Evolutionary conservation across 1,139 yeast species (phyloP), one percentile per base, ranked within the genome.

Genomic region (Nakaseomyces nivariensis): DNA sequence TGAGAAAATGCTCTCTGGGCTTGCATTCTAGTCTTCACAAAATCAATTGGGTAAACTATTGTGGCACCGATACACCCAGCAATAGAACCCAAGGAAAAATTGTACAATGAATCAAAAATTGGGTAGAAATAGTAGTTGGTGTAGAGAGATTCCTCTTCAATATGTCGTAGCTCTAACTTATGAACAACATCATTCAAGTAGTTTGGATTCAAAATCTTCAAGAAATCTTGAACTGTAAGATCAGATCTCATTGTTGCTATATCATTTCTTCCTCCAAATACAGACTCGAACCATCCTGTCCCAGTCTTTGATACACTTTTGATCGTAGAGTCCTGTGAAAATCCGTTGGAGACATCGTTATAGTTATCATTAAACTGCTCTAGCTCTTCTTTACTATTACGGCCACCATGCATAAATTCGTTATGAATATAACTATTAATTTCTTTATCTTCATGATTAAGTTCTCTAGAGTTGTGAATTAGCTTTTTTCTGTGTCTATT

Each of bases 11-110:
- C 78, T 59, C 89, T 80, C 72, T 92, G 97, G 56, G 95, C 95
- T 71, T 92, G 98, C 96, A 92, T 88, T 68, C 97, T 80, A 4
- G 98, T 92, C 72, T 92, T 92, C 57, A 92, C 92, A 67, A 92
- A 76, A 71, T 92, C 98, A 60, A 92, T 92, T 43, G 98, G 98
- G 66, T 92, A 92, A 44, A 92, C 98, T n/a, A 85, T 89, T 8
- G 97, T 87, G 27, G 98, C 97, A 58, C 98, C 98, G 69, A 92
- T 82, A 63, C 97, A 95, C 53, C 98, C 98, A 36, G 98, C 97
- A 49, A 90, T 76, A 3, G 97, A 89, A 31, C 98, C 98, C 54
- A 92, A 73, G 47, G 86, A 73, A 68, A 92, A 92, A 54, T 95
- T 89, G 70, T 90, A 88, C 49, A 83, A 76, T 4, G 96, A 87